Evolutionary conservation across 2,329 filamentous ascomycete species (phyloP).

Genomic region (Pseudogymnoascus destructans): DNA sequence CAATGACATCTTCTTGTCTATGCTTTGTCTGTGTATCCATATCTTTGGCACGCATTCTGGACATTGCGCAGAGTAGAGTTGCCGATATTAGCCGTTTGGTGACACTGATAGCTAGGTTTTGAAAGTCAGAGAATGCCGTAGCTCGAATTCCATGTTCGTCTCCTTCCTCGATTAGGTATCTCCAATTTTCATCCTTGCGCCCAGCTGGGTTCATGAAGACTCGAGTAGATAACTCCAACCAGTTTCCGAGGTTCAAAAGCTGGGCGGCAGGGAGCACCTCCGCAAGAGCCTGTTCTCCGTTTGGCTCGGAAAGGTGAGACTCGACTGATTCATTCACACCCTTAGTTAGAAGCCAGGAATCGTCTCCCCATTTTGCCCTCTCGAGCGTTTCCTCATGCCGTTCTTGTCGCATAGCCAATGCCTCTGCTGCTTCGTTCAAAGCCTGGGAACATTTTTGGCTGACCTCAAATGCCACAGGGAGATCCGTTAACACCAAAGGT

Average conservation of each 20-base stretch:
- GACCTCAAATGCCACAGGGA: slow-evolving; percentile 63
- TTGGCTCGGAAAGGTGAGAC: slow-evolving; percentile 14
- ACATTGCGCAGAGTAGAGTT: slow-evolving; percentile 55
- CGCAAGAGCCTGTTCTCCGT: slow-evolving; percentile 18
- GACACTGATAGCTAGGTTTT: slow-evolving; percentile 52
- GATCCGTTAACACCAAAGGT: slow-evolving; percentile 37
- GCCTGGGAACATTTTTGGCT: slow-evolving; percentile 48
- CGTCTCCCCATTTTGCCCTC: slow-evolving; percentile 42
- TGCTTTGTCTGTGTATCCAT: background rate
- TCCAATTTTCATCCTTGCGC: slow-evolving; percentile 54
- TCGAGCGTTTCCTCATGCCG: slow-evolving; percentile 47
- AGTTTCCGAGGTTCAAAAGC: slow-evolving; percentile 45
- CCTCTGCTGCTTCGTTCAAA: slow-evolving; percentile 57
- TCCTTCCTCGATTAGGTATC: slow-evolving; percentile 36
- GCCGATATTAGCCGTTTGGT: slow-evolving; percentile 60
- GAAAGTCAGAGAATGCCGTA: slow-evolving; percentile 65
- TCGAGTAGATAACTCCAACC: slow-evolving; percentile 49
- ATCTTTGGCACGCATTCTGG: slow-evolving; percentile 44
- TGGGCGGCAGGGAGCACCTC: slow-evolving; percentile 35
- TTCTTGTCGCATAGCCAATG: slow-evolving; percentile 51
- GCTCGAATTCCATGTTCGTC: slow-evolving; percentile 55
- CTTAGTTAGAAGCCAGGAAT: slow-evolving; percentile 49
- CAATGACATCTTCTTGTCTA: slow-evolving; percentile 3
- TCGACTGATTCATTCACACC: slow-evolving; percentile 18
- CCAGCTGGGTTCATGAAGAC: slow-evolving; percentile 62